Evolutionary conservation across 345 rosid species (phyloP).

Genomic region (Passiflora organensis): DNA sequence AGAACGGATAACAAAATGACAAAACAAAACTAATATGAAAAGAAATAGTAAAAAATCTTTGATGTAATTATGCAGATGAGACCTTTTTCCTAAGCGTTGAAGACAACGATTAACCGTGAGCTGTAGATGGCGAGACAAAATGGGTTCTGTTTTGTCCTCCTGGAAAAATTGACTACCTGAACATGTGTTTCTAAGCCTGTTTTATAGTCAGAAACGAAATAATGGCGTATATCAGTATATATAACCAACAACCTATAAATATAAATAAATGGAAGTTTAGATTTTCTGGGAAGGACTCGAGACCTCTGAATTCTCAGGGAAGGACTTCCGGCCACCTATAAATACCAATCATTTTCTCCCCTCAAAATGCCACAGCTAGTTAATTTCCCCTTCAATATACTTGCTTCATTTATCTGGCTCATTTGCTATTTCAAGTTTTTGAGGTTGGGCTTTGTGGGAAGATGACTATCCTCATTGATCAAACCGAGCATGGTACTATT

Average conservation of each 20-base stretch:
- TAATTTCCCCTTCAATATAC: neutral
- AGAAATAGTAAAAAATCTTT: no score
- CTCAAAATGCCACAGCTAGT: conserved; percentile 2
- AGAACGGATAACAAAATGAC: no score
- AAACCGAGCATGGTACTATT: conserved; percentile 37
- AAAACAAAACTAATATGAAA: no score
- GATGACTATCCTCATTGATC: conserved; percentile 50
- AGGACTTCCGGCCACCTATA: conserved; percentile 48
- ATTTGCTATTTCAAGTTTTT: neutral
- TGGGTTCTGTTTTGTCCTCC: no score
- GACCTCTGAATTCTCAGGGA: conserved; percentile 34
- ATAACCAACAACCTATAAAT: neutral
- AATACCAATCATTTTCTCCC: conserved; percentile 23
- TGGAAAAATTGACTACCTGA: conserved; percentile 1
- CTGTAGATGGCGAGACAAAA: neutral
- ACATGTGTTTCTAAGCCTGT: neutral
- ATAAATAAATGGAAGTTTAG: neutral
- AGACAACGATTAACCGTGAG: no score
- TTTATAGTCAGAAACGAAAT: neutral
- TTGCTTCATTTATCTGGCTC: no score
- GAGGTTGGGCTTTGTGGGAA: neutral
- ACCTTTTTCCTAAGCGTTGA: no score
- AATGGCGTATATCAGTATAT: neutral
- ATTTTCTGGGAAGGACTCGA: conserved; percentile 41
- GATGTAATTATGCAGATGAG: no score